These are phyloP conservation scores for Cordyceps cateniannulata DNA, from an alignment of 2,329 filamentous ascomycete genomes.

Conservation along the genomic window DNA sequence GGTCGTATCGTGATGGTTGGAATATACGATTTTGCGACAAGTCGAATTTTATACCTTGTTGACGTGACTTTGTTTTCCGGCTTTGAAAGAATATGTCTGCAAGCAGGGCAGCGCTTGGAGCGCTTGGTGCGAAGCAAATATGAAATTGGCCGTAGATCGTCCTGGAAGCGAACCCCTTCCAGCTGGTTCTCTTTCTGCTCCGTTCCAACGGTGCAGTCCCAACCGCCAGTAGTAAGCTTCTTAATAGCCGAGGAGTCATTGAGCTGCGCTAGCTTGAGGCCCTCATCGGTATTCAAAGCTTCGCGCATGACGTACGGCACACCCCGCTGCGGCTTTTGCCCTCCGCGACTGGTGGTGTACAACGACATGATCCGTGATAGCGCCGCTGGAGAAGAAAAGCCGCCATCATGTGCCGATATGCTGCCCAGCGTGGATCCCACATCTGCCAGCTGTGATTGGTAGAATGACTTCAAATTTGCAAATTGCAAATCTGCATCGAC, in stretches of 20 bases:
- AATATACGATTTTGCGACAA: conserved; percentile 83
- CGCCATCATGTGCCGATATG: conserved; percentile 34
- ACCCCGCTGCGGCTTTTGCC: conserved; percentile 58
- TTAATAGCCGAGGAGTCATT: conserved; percentile 58
- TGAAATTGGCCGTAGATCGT: conserved; percentile 74
- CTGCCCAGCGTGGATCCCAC: conserved; percentile 46
- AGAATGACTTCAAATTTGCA: conserved; percentile 69
- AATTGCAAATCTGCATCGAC: conserved; percentile 66
- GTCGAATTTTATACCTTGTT: conserved; percentile 84
- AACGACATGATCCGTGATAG: conserved; percentile 86
- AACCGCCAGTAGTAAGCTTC: conserved; percentile 52
- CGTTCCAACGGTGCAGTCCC: conserved; percentile 52
- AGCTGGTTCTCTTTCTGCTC: conserved; percentile 44
- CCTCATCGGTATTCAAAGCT: conserved; percentile 63
- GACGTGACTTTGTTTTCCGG: conserved; percentile 86
- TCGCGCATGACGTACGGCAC: conserved; percentile 75
- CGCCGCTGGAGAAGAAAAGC: conserved; percentile 70
- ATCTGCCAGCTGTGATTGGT: conserved; percentile 69
- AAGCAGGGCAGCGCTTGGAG: conserved; percentile 85
- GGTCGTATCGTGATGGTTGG: conserved; percentile 71
- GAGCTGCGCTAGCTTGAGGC: conserved; percentile 56
- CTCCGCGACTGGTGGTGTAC: conserved; percentile 66
- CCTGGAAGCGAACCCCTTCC: conserved; percentile 56
- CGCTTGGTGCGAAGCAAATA: conserved; percentile 84
- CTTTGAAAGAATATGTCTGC: conserved; percentile 91